phyloP scores from a whole-genome alignment of 176 grass and related monocot species.

The Cenchrus fungigraminus region DNA sequence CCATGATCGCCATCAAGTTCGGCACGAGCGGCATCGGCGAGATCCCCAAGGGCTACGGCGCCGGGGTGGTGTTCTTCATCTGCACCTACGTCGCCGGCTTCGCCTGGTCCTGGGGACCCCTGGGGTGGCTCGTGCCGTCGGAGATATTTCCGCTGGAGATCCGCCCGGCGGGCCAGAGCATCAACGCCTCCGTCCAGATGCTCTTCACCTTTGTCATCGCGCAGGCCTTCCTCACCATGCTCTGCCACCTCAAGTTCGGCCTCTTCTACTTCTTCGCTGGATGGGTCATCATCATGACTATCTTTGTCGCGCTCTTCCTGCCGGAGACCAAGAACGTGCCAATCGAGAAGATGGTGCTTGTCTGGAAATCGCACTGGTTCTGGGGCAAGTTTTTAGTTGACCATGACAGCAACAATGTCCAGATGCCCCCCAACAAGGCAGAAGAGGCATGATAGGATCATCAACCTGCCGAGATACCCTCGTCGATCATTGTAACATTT shows the following conservation, averaged over 20 bases:
- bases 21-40: conserved; percentile 50
- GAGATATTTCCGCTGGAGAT: conserved; percentile 99
- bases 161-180: conserved; percentile 89
- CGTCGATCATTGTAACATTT: no score
- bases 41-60: conserved; percentile 64
- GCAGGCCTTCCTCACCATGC: conserved; percentile 86
- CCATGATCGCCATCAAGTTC: conserved; percentile 19
- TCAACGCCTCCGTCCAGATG: conserved; percentile 97
- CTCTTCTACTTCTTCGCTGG: conserved; percentile 98
- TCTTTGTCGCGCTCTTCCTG: conserved; percentile 81
- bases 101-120: conserved; percentile 96
- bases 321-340: conserved; percentile 98
- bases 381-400: conserved; percentile 51
- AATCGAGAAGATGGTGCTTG: conserved; percentile 93
- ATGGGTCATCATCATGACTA: conserved; percentile 90
- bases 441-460: no score
- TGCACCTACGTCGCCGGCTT: conserved; percentile 88
- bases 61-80: conserved; percentile 86
- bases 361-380: conserved; percentile 92
- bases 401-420: no score
- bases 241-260: conserved; percentile 90
- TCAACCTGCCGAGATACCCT: no score
- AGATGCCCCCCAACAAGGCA: no score
- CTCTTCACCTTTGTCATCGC: conserved; percentile 95
- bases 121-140: conserved; percentile 93